A percentile compares a stretch with the other conserved stretches of the same genome.
These are phyloP conservation scores for Psidium friedrichsthalianum DNA, from an alignment of 345 rosid species.

Conservation along the genomic window DNA sequence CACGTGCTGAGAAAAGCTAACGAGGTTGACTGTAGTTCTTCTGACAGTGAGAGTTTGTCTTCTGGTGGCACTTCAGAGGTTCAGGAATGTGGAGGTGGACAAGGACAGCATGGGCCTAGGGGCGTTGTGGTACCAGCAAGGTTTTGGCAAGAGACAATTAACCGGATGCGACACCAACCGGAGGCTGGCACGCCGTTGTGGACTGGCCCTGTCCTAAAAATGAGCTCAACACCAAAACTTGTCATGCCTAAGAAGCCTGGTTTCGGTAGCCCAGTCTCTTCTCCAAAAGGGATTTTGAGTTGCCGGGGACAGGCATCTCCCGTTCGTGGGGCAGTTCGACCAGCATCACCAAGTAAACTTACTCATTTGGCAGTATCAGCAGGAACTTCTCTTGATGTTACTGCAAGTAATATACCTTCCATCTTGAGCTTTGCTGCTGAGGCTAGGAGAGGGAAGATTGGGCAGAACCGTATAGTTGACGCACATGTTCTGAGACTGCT, in stretches of 20 bases:
- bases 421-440: conserved; percentile 83
- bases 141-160: conserved; percentile 42
- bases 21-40: conserved; percentile 24
- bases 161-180: conserved; percentile 27
- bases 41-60: conserved; percentile 83
- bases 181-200: conserved; percentile 33
- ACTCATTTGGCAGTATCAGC: conserved; percentile 26
- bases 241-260: conserved; percentile 30
- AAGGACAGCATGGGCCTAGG: conserved; percentile 17
- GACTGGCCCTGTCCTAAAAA: conserved; percentile 23
- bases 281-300: conserved; percentile 42
- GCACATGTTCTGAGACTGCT: conserved; percentile 63
- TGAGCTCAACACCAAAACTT: conserved; percentile 20
- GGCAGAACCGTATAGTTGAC: conserved; percentile 50
- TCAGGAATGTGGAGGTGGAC: conserved; percentile 14
- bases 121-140: conserved; percentile 40
- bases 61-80: conserved; percentile 56
- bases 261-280: conserved; percentile 39
- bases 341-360: conserved; percentile 64
- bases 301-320: conserved; percentile 48
- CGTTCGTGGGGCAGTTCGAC: conserved; percentile 35
- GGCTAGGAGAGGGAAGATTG: conserved; percentile 56
- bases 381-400: conserved; percentile 20
- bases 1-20: conserved; percentile 18
- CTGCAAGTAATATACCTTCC: conserved; percentile 32